phyloP scores from a whole-genome alignment of 352 stramenopile genomes.

The Globisporangium mamillatum region DNA sequence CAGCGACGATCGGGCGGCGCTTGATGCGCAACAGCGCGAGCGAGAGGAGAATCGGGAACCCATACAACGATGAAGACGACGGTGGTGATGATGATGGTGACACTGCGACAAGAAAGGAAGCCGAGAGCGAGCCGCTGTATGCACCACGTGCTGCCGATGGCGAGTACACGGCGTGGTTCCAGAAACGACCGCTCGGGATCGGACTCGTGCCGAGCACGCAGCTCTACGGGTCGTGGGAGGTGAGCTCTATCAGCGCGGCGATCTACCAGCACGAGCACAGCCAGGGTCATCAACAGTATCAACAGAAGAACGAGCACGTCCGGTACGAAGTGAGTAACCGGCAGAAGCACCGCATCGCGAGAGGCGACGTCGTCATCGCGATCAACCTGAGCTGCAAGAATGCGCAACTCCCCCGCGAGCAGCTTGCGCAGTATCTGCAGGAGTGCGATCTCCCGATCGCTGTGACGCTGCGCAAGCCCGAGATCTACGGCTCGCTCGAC shows the following conservation, averaged over 20 bases:
- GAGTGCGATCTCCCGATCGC: constrained; percentile 50
- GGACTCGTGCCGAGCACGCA: constrained; percentile 77
- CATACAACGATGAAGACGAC: not conserved
- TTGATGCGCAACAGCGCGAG: constrained; percentile 1
- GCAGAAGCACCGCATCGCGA: constrained; percentile 26
- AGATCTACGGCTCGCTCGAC: constrained; percentile 58
- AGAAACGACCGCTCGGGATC: constrained; percentile 61
- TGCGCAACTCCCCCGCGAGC: constrained; percentile 44
- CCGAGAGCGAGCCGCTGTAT: constrained; percentile 30
- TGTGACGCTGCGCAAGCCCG: constrained; percentile 62
- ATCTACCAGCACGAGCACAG: not conserved
- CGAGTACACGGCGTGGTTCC: constrained; percentile 71
- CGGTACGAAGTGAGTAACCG: constrained; percentile 11
- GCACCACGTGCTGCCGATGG: constrained; percentile 46
- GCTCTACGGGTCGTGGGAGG: constrained; percentile 77
- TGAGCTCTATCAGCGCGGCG: constrained; percentile 40
- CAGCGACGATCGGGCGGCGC: not conserved
- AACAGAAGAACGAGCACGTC: constrained; percentile 11
- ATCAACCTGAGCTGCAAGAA: constrained; percentile 52
- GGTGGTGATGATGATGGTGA: not conserved
- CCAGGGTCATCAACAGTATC: not conserved
- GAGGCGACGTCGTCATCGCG: constrained; percentile 65
- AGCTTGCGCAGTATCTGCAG: constrained; percentile 42
- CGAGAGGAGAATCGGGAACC: not conserved
- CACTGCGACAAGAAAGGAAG: not conserved